Evolutionary conservation across 306 rosid genomes (phyloP), one percentile per base, ranked within the genome.

Genomic region (Dryas octopetala): DNA sequence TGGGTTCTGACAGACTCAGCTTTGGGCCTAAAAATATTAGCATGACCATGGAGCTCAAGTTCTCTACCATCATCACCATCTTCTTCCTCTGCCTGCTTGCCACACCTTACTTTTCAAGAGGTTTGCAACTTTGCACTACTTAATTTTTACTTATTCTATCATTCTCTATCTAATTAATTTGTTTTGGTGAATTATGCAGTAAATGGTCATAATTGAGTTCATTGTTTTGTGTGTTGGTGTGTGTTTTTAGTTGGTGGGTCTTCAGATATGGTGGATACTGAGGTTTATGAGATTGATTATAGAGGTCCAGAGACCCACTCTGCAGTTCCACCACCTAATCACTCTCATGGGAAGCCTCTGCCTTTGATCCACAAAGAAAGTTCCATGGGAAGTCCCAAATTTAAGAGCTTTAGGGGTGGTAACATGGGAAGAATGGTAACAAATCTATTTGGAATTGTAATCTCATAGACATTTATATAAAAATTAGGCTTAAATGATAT

Each of bases 221-320:
- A 32, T 32, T 32, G 38, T 32, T 32, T 32, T 32, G 38, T 78
- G 44, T 66, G 44, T 9, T 72, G 62, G 16, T 62, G 50, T 26
- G 12, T 32, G 38, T 32, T 32, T 48, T 10, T 38, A 43, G 28
- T 53, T 64, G 8, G 23, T 65, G 73, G 83, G 38, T 32, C 69
- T 81, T 76, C 78, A 6, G 83, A 85, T 63, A 76, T 2, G 47
- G 14, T 83, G 78, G 78, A 79, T 9, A 26, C 78, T 15, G 91
- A 85, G 83, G 80, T 90, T 48, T 94, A 91, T 75, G 95, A 94
- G 63, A 94, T 94, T 63, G 98, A 94, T 71, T 94, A 94, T 62
- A 90, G 92, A 90, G 98, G 98, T 61, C 98, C 98, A 15, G 96
- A 94, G 78, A 94, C 98, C 6, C 98, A 94, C 79, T 82, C 97